These are phyloP conservation scores for Fusarium tuaranense DNA, from an alignment of 2,329 filamentous ascomycete genomes.

Conservation along the genomic window DNA sequence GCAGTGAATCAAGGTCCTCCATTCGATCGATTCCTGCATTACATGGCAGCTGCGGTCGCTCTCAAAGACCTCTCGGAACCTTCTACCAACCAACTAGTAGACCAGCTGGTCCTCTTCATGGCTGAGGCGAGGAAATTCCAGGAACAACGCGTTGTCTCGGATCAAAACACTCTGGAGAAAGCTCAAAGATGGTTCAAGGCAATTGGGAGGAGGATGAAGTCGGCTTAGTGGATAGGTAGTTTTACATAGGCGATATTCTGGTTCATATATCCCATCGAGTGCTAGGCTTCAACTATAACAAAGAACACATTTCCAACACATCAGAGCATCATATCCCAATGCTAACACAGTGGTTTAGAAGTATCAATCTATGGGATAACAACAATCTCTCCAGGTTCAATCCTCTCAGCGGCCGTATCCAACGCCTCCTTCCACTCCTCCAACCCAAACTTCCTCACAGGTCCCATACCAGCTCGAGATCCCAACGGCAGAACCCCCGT, in stretches of 20 bases:
- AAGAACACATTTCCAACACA: no score
- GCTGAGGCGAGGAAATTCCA: background rate
- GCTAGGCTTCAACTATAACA: no score
- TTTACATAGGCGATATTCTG: background rate
- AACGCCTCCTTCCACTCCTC: background rate
- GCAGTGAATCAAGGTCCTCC: background rate
- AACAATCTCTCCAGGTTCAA: background rate
- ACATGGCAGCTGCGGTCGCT: background rate
- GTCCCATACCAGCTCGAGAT: background rate
- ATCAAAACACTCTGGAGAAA: background rate
- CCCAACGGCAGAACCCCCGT: background rate
- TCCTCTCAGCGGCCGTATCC: background rate
- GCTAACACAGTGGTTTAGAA: no score
- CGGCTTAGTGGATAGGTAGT: background rate
- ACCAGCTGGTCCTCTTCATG: background rate
- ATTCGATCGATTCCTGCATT: background rate
- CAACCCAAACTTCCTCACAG: background rate
- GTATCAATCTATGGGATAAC: background rate
- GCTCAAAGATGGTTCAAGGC: background rate
- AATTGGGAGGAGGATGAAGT: background rate
- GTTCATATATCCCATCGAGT: no score
- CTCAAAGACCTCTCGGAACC: background rate
- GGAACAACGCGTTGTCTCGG: background rate
- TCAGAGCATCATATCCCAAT: no score
- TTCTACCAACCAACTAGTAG: background rate